Evolutionary conservation across 176 grass and related monocot genomes (phyloP), one percentile per base, ranked within the genome.

Genomic region (Tuctoria greenei): DNA sequence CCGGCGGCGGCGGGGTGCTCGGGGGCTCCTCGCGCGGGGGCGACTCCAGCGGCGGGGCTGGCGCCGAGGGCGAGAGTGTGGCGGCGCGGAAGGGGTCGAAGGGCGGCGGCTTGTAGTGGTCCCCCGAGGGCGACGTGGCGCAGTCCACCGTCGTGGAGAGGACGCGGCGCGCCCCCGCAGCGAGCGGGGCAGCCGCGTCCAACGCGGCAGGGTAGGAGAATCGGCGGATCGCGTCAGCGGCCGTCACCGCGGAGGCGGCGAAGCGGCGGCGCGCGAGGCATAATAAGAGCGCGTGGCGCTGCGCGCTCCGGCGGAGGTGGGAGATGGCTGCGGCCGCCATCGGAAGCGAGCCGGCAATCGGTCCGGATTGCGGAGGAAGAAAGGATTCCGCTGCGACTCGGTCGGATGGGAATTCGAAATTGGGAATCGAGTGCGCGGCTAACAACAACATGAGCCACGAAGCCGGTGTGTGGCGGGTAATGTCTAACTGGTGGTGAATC

Each of bases 51-150:
- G 76, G 81, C 69, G 57, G 73, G 7, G 71, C 64, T 28, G 81
- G 64, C 10, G 65, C 59, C 38, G 78, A 70, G 7, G 84, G 35
- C 28, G 87, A 47, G 34, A 89, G 77, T 43, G 52, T 67, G 84
- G 79, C 56, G 36, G 56, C 59, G 66, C 82, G 69, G 82, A 81
- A 82, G n/a, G 87, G 63, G 58, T 93, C 84, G 77, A 87, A 86
- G 72, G 60, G 73, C 28, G 76, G 81, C 24, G 80, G 71, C 65
- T 93, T 90, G 56, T 78, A 72, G 62, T 20, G 59, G 18, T 82
- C 80, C 61, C 80, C 62, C 54, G 68, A 54, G 1, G 76, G 47
- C 50, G 82, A 72, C 44, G 75, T n/a, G 20, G 40, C 39, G 26
- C 83, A 42, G 7, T 84, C 86, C 10, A 28, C 67, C 43, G 79